Evolutionary conservation across 148 eudicot species (phyloP), one percentile per base, ranked within the genome.

Genomic region (Silene latifolia): DNA sequence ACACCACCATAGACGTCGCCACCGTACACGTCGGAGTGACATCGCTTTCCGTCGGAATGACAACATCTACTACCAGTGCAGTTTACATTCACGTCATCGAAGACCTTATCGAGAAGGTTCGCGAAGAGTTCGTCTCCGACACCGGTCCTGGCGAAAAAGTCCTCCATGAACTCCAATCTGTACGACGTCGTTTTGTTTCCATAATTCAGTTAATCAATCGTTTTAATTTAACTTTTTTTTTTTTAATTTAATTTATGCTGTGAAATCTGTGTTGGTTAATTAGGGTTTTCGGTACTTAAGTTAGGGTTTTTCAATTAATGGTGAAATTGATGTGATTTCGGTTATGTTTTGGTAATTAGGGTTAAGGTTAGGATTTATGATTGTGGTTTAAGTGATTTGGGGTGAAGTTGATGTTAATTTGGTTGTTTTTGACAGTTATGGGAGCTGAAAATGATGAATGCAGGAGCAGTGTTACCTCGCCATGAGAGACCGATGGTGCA

Each of bases 391-490:
- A 61, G 35, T 78, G 75, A 72, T 73, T 72, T 51, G 10, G 21
- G 5, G 63, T 19, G 63, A 21, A 72, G 59, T 73, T 67, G 74
- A 72, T 80, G 57, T 66, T 39, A 51, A 18, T 6, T 56, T 67
- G 12, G 7, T 56, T 14, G 47, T 58, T 67, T n/a, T 79, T 72
- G 63, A 47, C 78, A 95, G 98, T 19, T 89, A n/a, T 95, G 98
- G 98, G 97, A 95, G 75, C 21, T 86, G 80, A 95, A 95, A 56
- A 85, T 95, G 98, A 90, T 92, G 85, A 87, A 85, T 74, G 92
- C 92, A 25, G 98, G 93, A 57, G 93, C 90, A 4, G 82, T 95
- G 48, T 73, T 86, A 80, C 92, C 86, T 62, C 93, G 88, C 15
- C 89, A 87, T 59, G 96, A 88, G 62, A 86, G 96, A 78, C 86